phyloP scores from a whole-genome alignment of 2,329 filamentous ascomycete species.

The Botrytis galanthina region DNA sequence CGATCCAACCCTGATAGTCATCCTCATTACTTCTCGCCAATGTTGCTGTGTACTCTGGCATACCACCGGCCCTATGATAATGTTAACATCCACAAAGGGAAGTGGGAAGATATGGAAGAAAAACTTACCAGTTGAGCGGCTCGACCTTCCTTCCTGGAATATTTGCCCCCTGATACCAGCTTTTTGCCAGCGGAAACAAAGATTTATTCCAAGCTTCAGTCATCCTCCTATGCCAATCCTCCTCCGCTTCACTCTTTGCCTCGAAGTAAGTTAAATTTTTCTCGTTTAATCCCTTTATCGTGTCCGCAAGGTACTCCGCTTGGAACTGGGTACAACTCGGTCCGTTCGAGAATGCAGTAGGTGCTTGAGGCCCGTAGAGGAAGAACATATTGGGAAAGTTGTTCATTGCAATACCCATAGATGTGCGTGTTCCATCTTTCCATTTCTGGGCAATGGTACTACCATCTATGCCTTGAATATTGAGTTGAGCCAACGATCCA shows the following conservation, averaged over 20 bases:
- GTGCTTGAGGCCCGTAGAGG: slow-evolving; percentile 43
- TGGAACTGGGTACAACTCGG: slow-evolving; percentile 44
- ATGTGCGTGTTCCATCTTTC: slow-evolving; percentile 37
- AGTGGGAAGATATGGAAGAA: neutral
- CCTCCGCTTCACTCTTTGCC: slow-evolving; percentile 36
- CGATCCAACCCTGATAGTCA: slow-evolving; percentile 21
- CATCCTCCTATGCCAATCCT: slow-evolving; percentile 38
- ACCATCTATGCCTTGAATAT: slow-evolving; percentile 36
- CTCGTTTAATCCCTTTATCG: slow-evolving; percentile 37
- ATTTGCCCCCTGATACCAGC: slow-evolving; percentile 45
- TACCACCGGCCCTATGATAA: slow-evolving; percentile 11
- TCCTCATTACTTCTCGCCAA: slow-evolving; percentile 21
- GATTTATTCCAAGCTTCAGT: slow-evolving; percentile 35
- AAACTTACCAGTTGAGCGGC: slow-evolving; percentile 37
- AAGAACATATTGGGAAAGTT: slow-evolving; percentile 51
- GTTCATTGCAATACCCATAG: slow-evolving; percentile 43
- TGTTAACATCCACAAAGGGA: neutral
- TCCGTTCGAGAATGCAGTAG: slow-evolving; percentile 43
- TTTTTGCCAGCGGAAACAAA: slow-evolving; percentile 39
- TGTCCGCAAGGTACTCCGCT: slow-evolving; percentile 41
- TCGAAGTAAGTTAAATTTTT: slow-evolving; percentile 39
- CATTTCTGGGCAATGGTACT: slow-evolving; percentile 38
- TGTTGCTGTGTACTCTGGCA: slow-evolving; percentile 15
- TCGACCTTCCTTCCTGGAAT: slow-evolving; percentile 44
- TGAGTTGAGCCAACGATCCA: slow-evolving; percentile 38